Base-by-base conservation (phyloP, 2,329 filamentous ascomycete genomes). In the Aureobasidium zeae region DNA sequence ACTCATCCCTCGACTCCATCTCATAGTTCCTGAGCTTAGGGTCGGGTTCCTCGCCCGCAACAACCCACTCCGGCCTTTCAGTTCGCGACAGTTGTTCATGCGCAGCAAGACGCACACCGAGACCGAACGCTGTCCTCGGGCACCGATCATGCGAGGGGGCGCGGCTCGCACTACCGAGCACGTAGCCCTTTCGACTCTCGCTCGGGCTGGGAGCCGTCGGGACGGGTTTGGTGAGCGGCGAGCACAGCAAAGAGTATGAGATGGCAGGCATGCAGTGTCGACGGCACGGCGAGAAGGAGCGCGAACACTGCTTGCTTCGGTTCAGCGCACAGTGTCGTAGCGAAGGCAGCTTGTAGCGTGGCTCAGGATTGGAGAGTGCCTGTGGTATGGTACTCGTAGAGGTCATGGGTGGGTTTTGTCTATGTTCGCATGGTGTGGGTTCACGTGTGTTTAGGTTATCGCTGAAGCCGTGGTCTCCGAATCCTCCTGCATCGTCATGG, bases 171-270 rank as follows among this genome's bases (percentile, higher is more conserved):
- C 86, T 91, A 9, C 91, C 91, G 0, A 98, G 71, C 1, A 81
- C 71, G 46, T 89, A 82, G 0, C 78, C 81, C 51, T 81, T 85
- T 24, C 88, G 76, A 2, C 76, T 79, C 58, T 94, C 88, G 0
- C 86, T 94, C 1, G 91, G 91, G 47, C 85, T 94, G 0, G 87
- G 87, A 0, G 84, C 83, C 48, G 94, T 86, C 0, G 91, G 91
- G 0, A 91, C 86, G 0, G 91, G 89, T 60, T 98, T 98, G 0
- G 91, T n/a, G n/a, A n/a, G n/a, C n/a, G 0, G 91, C 91, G 2
- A 96, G 74, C 1, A 98, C n/a, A n/a, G n/a, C n/a, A n/a, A n/a
- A n/a, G n/a, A n/a, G n/a, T n/a, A n/a, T n/a, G n/a, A n/a, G n/a
- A n/a, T n/a, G n/a, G n/a, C n/a, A n/a, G n/a, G n/a, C n/a, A n/a